Base-by-base conservation (phyloP, 805 yeast species). In the Yamadazyma tumulicola region DNA sequence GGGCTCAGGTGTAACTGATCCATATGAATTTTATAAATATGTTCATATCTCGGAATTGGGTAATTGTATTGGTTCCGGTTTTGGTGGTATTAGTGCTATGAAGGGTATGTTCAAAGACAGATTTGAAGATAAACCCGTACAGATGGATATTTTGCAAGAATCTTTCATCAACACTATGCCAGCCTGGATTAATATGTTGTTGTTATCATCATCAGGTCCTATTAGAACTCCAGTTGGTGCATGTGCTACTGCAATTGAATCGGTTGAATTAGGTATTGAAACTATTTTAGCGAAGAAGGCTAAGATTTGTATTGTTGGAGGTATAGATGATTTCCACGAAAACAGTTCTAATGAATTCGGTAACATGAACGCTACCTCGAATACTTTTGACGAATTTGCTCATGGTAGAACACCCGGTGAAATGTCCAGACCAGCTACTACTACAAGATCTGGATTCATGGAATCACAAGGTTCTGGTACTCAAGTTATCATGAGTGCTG, bases 391-490 rank as follows among this genome's bases (percentile, higher is more conserved):
- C 41, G 99, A 93, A 69, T 72, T 83, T 49, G 95, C 77, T 32
- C 93, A 86, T 48, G 99, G 99, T 47, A 86, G 99, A 73, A 86
- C 97, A 34, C 97, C 99, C 49, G 74, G 82, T 39, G 98, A 93
- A 67, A 93, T 93, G 97, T 91, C 97, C 18, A 85, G 99, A 70
- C 99, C 99, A 38, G 77, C 97, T 36, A 89, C 99, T 34, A 83
- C 97, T 26, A 73, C 95, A 30, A 85, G 99, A 76, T 75, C 82
- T 51, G 99, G 99, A 52, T 93, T 93, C 74, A 93, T 93, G 97
- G 99, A 93, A 75, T 82, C 98, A 26, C 99, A 93, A 69, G 99
- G 99, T 75, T 79, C 97, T 35, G 99, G 99, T 79, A 84, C 86
- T 51, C 97, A 93, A 74, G 81, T 93, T 46, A 77, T 93, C 46